phyloP scores from a whole-genome alignment of 2,329 filamentous ascomycete species.

The Tolypocladium ovalisporum region DNA sequence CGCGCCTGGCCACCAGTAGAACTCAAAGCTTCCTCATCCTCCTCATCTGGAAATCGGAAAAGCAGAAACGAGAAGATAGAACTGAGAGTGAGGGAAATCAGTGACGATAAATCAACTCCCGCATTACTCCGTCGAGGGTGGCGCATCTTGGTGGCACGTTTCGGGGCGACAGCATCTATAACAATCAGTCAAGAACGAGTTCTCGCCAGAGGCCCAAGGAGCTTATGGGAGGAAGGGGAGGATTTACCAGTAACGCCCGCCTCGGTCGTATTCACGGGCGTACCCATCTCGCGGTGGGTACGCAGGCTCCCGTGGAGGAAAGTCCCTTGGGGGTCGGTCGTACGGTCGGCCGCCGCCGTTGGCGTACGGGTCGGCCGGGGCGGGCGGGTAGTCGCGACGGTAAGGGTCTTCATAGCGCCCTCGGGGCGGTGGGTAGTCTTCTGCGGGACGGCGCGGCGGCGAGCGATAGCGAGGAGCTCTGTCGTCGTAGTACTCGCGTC shows the following conservation, averaged over 20 bases:
- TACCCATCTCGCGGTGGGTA: constrained; percentile 29
- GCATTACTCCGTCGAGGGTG: background rate
- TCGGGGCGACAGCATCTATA: constrained; percentile 18
- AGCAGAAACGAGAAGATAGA: background rate
- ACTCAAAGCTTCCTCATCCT: background rate
- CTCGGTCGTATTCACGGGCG: constrained; percentile 37
- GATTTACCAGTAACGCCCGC: constrained; percentile 40
- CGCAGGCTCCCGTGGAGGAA: constrained; percentile 31
- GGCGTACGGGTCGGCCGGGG: constrained; percentile 52
- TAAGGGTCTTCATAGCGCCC: constrained; percentile 70
- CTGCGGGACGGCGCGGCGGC: constrained; percentile 64
- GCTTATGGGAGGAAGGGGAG: background rate
- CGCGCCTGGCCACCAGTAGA: background rate
- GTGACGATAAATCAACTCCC: background rate
- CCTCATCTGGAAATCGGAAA: background rate
- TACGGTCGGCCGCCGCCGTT: constrained; percentile 42
- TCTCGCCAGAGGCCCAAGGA: constrained; percentile 12
- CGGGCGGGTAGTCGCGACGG: constrained; percentile 54
- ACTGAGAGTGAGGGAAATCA: background rate
- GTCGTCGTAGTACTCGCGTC: constrained; percentile 81
- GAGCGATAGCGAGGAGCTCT: constrained; percentile 66
- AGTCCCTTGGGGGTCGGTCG: constrained; percentile 42
- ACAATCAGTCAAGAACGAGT: constrained; percentile 23
- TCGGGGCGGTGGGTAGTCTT: constrained; percentile 65
- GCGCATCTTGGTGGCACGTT: background rate